These are phyloP conservation scores for Isoetes engelmannii DNA, from an alignment of 83 land plant species.

Conservation along the genomic window DNA sequence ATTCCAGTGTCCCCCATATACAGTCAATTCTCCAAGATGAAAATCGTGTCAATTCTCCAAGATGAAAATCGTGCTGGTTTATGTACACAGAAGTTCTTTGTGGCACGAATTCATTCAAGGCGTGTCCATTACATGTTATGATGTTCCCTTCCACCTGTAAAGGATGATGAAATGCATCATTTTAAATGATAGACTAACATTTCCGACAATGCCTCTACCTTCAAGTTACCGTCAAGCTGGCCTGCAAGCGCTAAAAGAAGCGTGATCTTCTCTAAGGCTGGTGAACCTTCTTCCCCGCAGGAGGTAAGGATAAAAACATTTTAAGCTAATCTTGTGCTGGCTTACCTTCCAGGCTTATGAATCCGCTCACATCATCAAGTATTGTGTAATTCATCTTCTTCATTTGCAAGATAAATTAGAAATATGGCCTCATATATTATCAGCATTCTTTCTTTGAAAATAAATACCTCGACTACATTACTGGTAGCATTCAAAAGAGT, in stretches of 20 bases:
- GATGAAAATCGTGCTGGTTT: slow-evolving; percentile 8
- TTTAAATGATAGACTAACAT: background rate
- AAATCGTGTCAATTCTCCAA: slow-evolving; percentile 10
- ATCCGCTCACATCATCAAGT: slow-evolving; percentile 1
- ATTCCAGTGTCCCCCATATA: background rate
- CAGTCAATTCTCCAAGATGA: slow-evolving; percentile 12
- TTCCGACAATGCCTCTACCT: background rate
- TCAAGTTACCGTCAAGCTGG: background rate
- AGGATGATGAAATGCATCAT: background rate
- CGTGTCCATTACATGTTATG: background rate
- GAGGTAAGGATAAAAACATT: background rate
- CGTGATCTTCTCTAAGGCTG: background rate
- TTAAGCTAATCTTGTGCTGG: background rate
- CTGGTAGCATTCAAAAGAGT: no score
- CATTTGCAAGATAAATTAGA: background rate
- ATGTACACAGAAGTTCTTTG: slow-evolving; percentile 3
- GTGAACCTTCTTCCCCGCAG: background rate
- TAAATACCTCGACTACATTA: no score
- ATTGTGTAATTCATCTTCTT: background rate
- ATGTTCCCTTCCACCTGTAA: slow-evolving; percentile 1
- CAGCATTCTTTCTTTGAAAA: no score
- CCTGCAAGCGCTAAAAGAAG: slow-evolving; percentile 9
- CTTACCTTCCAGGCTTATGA: slow-evolving; percentile 7
- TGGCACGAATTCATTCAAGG: slow-evolving; percentile 1
- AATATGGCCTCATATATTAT: no score